These are phyloP conservation scores for Monosporascus sp. DNA, from an alignment of 2,329 filamentous ascomycete genomes.

Conservation along the genomic window DNA sequence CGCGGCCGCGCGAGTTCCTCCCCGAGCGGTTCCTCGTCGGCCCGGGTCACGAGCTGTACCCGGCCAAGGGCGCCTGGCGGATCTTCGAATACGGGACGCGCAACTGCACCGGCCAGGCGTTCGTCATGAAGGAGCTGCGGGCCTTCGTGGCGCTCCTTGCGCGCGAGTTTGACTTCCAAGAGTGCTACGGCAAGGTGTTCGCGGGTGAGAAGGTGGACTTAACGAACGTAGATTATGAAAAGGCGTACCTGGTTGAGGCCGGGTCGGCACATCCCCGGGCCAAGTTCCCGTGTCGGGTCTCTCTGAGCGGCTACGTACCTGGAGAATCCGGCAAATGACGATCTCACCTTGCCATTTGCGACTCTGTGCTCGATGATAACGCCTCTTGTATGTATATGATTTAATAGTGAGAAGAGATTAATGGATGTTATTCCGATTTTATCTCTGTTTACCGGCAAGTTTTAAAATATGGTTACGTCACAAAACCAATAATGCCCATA, in stretches of 20 bases:
- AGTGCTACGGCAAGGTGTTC: slow-evolving; percentile 23
- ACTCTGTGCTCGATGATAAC: not conserved
- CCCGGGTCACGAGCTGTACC: slow-evolving; percentile 28
- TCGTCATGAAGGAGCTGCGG: slow-evolving; percentile 23
- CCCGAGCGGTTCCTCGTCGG: slow-evolving; percentile 42
- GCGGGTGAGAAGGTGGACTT: slow-evolving; percentile 17
- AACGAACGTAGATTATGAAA: slow-evolving; percentile 21
- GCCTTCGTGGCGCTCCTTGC: slow-evolving; percentile 20
- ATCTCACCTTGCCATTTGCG: not conserved
- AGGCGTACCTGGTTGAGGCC: slow-evolving; percentile 20
- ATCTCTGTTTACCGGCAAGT: too few species aligned
- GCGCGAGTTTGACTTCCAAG: slow-evolving; percentile 23
- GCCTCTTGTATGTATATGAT: not conserved
- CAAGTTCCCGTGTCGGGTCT: slow-evolving; percentile 19
- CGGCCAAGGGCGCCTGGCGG: slow-evolving; percentile 44
- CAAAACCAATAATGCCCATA: too few species aligned
- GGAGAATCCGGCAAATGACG: not conserved
- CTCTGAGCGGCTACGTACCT: slow-evolving; percentile 13
- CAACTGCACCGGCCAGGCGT: slow-evolving; percentile 51
- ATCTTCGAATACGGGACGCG: slow-evolving; percentile 51
- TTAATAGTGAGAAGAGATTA: too few species aligned
- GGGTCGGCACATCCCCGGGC: slow-evolving; percentile 22
- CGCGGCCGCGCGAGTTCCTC: slow-evolving; percentile 38
- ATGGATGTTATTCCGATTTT: too few species aligned
- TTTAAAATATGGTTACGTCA: too few species aligned